Conservation (phyloP, 179 eudicot species). For the Beta macrorhiza region DNA sequence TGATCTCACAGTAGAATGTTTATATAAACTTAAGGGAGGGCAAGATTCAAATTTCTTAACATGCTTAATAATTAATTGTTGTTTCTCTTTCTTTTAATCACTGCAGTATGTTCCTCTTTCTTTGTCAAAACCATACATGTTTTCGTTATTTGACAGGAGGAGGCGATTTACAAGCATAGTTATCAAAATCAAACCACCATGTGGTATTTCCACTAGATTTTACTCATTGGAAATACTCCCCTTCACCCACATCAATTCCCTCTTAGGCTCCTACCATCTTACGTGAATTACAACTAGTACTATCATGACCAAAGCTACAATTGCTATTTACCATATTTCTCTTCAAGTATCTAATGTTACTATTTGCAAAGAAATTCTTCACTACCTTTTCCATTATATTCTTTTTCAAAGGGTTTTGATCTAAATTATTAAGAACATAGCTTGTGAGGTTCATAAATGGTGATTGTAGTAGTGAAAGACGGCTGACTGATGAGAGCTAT, state of each 20-base stretch:
- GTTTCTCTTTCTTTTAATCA: neutral
- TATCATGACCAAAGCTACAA: neutral
- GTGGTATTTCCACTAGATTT: neutral
- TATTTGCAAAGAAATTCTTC: neutral
- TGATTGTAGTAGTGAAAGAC: neutral
- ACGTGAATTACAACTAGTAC: neutral
- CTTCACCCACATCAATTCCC: neutral
- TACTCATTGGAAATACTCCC: neutral
- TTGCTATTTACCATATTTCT: neutral
- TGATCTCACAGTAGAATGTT: too few species aligned
- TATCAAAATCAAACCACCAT: neutral
- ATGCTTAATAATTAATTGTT: too few species aligned
- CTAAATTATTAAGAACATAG: neutral
- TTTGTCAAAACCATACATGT: neutral
- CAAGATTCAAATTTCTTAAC: too few species aligned
- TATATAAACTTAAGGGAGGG: too few species aligned
- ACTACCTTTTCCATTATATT: neutral
- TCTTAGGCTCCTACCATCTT: neutral
- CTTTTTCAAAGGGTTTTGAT: neutral
- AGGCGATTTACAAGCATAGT: neutral
- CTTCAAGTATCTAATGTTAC: neutral
- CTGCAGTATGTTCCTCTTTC: neutral
- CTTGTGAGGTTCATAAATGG: neutral
- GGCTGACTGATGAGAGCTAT: neutral
- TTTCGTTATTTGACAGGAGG: neutral